Conservation (phyloP, 2,329 filamentous ascomycete genomes). For the Neodidymelliopsis sp. region DNA sequence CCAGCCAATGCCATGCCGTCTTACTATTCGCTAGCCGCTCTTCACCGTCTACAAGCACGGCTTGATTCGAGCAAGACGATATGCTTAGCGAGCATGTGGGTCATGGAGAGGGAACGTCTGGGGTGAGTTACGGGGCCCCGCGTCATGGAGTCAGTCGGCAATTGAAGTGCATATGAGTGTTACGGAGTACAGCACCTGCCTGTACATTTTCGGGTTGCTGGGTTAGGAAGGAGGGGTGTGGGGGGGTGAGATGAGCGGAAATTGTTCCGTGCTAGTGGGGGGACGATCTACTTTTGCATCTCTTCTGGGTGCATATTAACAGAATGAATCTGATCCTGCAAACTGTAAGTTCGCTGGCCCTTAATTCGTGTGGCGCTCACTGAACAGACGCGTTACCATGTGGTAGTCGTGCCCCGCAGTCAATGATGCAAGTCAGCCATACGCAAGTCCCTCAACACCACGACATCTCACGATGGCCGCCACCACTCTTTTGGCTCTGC, state of each 20-base stretch:
- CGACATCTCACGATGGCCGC: background rate
- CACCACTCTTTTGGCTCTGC: background rate
- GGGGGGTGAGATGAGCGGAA: background rate
- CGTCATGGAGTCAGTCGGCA: constrained; percentile 10
- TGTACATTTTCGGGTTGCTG: constrained; percentile 10
- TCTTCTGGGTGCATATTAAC: too few relatives aligned
- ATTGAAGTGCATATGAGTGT: background rate
- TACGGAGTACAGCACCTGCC: background rate
- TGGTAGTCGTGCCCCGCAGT: too few relatives aligned
- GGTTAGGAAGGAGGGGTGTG: constrained; percentile 2
- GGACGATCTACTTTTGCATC: too few relatives aligned
- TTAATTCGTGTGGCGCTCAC: too few relatives aligned
- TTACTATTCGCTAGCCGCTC: constrained; percentile 1
- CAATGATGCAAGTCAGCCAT: background rate
- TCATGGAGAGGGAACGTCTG: constrained; percentile 2
- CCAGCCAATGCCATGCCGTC: constrained; percentile 7
- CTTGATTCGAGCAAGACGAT: constrained; percentile 10
- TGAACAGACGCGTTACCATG: too few relatives aligned
- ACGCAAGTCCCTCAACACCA: background rate
- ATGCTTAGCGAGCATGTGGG: constrained; percentile 17
- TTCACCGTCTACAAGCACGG: background rate
- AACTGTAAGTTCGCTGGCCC: too few relatives aligned
- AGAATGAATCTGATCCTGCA: too few relatives aligned
- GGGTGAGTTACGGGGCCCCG: constrained; percentile 16
- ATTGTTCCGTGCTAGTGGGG: constrained; percentile 7